phyloP scores from a whole-genome alignment of 306 rosid genomes.

The Gastrolobium bilobum region DNA sequence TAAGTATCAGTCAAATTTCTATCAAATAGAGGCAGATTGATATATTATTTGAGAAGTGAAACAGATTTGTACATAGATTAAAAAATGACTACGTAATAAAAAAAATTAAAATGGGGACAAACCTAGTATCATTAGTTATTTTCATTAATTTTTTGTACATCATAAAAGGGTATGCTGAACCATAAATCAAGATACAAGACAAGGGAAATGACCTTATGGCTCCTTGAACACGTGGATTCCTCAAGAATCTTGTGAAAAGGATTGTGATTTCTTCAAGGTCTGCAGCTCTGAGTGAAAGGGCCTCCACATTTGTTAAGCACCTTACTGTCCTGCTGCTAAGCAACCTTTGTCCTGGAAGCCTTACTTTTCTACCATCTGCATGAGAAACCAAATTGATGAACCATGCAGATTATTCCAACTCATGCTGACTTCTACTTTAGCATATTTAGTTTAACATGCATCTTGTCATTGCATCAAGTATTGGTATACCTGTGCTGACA shows the following conservation, averaged over 20 bases:
- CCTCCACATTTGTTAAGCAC: constrained; percentile 81
- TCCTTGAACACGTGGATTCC: constrained; percentile 82
- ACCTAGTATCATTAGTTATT: no score
- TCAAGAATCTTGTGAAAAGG: constrained; percentile 80
- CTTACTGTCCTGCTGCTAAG: constrained; percentile 62
- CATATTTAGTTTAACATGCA: neutral
- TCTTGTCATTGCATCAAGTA: constrained; percentile 1
- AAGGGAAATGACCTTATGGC: constrained; percentile 52
- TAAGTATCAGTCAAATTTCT: no score
- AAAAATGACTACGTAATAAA: no score
- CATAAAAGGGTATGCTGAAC: constrained; percentile 2
- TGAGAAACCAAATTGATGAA: constrained; percentile 19
- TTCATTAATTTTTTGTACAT: neutral
- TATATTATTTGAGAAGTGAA: no score
- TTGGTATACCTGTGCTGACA: constrained; percentile 66
- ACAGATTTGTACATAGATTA: no score
- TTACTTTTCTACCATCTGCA: constrained; percentile 73
- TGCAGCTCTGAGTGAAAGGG: constrained; percentile 70
- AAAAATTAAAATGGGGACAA: no score
- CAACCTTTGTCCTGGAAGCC: constrained; percentile 64
- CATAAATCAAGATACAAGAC: constrained; percentile 9
- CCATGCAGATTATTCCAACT: constrained; percentile 4
- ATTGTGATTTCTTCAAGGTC: constrained; percentile 87
- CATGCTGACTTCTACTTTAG: neutral
- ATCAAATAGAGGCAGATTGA: no score